Base-by-base conservation (phyloP, 257 asterid species). In the Nicotiana tomentosiformis region DNA sequence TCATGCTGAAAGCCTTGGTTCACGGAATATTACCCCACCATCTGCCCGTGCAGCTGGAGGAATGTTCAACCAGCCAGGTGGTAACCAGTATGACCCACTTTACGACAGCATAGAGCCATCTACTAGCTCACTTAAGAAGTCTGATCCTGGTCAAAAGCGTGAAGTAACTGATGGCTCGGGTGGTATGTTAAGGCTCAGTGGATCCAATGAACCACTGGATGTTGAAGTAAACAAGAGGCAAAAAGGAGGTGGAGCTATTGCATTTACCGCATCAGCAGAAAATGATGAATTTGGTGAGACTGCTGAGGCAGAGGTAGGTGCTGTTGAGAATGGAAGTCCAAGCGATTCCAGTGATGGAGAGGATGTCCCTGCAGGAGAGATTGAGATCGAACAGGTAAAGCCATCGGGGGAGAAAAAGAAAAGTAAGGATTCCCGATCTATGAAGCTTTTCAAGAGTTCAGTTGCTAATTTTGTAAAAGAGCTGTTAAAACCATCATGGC, bases 401-500 rank as follows among this genome's bases (percentile, higher is more conserved):
- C 51, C 82, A 84, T 87, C 93, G 82, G 94, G 92, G 57, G 91
- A 91, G 85, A 90, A 81, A 85, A 94, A 88, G 86, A 95, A 86
- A 83, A 85, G 88, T 83, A 91, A 90, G 88, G 98, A 91, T 56
- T 89, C 94, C 69, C 89, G 91, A 86, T 93, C 98, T 7, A 84
- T 84, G 86, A 94, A 87, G 81, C 93, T 84, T 77, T 96, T 96
- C 84, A 92, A 94, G 87, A 72, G 74, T 83, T 91, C 97, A 51
- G 85, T 96, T 86, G 98, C 99, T 87, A 82, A 88, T 87, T 96
- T 96, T 86, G 99, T 96, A 84, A 96, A 96, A 93, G 97, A 96
- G 85, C 93, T 93, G 80, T 82, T 94, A 77, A 96, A 96, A 90
- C 99, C 99, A 67, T 96, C 99, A 20, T 96, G 99, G 99, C 93